A percentile compares a stretch with the other conserved stretches of the same genome.
Evolutionary conservation across 2,329 filamentous ascomycete species (phyloP).

Genomic region (Ramichloridium luteum): DNA sequence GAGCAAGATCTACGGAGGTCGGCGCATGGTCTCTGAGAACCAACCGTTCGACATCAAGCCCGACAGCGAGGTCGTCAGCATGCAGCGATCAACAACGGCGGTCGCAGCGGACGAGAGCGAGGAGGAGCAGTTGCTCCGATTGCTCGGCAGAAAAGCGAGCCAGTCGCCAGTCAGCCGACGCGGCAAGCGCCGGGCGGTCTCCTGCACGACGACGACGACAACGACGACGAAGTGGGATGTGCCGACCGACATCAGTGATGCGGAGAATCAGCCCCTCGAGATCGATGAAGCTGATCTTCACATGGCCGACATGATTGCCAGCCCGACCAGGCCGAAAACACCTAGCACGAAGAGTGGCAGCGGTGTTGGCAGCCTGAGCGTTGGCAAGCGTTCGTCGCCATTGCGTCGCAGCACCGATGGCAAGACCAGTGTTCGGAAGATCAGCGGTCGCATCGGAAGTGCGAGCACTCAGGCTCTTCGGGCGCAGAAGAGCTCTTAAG

Average conservation of each 20-base stretch:
- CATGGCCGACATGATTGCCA: slow-evolving; percentile 16
- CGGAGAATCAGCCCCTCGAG: slow-evolving; percentile 29
- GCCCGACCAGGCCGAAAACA: slow-evolving; percentile 30
- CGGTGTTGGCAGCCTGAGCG: slow-evolving; percentile 33
- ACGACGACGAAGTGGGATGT: slow-evolving; percentile 36
- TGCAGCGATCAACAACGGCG: slow-evolving; percentile 47
- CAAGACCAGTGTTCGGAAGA: slow-evolving; percentile 39
- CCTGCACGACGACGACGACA: slow-evolving; percentile 61
- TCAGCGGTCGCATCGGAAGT: slow-evolving; percentile 39
- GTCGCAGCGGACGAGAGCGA: slow-evolving; percentile 59
- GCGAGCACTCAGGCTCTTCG: slow-evolving; percentile 18
- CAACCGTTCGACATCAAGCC: slow-evolving; percentile 38
- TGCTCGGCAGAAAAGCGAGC: slow-evolving; percentile 54
- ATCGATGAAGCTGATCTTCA: slow-evolving; percentile 16
- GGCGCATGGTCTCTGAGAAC: slow-evolving; percentile 33
- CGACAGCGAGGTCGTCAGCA: slow-evolving; percentile 49
- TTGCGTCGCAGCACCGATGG: slow-evolving; percentile 34
- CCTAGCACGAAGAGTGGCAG: slow-evolving; percentile 31
- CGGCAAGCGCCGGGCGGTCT: slow-evolving; percentile 57
- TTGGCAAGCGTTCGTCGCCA: slow-evolving; percentile 36
- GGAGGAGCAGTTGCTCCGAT: slow-evolving; percentile 70
- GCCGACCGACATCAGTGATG: slow-evolving; percentile 35
- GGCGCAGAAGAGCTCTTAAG: slow-evolving; percentile 14
- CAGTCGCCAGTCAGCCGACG: slow-evolving; percentile 45
- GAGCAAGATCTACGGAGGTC: slow-evolving; percentile 63